A percentile compares a stretch with the other conserved stretches of the same genome.
Evolutionary conservation across 352 stramenopile genomes (phyloP).

Genomic region (Globisporangium orthogonon): DNA sequence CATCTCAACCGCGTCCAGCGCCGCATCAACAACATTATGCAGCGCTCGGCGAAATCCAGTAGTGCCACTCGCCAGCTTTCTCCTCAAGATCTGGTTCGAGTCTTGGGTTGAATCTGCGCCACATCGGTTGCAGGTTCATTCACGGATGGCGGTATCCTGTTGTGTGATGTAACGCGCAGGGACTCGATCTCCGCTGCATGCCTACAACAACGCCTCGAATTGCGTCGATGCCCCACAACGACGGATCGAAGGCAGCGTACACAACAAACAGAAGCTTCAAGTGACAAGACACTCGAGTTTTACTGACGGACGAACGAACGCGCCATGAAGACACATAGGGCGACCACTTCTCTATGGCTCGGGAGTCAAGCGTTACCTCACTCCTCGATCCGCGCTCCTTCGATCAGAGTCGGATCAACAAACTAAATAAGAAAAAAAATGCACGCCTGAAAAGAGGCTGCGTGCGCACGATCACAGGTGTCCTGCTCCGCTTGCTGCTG

Average conservation of each 20-base stretch:
- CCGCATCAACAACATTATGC: conserved; percentile 5
- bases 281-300: conserved; percentile 10
- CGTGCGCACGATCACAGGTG: background rate
- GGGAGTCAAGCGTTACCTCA: background rate
- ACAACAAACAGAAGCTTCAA: background rate
- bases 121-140: background rate
- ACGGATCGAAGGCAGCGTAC: background rate
- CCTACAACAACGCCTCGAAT: background rate
- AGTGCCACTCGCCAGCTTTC: conserved; percentile 6
- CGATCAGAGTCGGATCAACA: conserved; percentile 13
- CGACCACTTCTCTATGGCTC: conserved; percentile 14
- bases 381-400: conserved; percentile 13
- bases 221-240: background rate
- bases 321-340: conserved; percentile 7
- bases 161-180: conserved; percentile 1
- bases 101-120: background rate
- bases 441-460: background rate
- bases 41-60: background rate
- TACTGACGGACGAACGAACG: conserved; percentile 2
- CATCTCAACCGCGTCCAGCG: conserved; percentile 9
- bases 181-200: background rate
- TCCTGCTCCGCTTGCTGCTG: background rate
- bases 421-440: conserved; percentile 10
- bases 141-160: background rate
- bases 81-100: conserved; percentile 7